Percentiles rank a stretch among this genome's conserved stretches.
phyloP scores from a whole-genome alignment of 2,329 filamentous ascomycete genomes.

The Hymenoscyphus salicellus region DNA sequence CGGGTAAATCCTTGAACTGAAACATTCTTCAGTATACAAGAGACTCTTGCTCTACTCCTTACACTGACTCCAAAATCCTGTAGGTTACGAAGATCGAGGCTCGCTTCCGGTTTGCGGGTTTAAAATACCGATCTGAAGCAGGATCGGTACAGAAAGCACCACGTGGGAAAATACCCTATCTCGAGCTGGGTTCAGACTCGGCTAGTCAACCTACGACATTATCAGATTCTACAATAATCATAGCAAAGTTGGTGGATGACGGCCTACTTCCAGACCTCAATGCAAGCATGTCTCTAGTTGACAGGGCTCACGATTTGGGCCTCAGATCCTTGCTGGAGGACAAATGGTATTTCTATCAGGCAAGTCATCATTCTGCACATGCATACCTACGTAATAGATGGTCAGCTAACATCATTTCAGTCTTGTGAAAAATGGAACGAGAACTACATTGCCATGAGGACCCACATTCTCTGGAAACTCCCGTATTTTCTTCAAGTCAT shows the following conservation, averaged over 20 bases:
- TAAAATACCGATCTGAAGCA: constrained; percentile 45
- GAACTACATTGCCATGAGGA: constrained; percentile 59
- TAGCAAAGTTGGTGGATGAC: constrained; percentile 42
- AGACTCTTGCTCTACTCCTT: too few relatives aligned
- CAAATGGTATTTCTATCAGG: constrained; percentile 56
- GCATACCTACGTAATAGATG: neutral
- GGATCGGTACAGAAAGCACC: constrained; percentile 49
- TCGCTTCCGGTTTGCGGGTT: constrained; percentile 52
- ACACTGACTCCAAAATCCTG: too few relatives aligned
- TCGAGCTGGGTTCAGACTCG: constrained; percentile 34
- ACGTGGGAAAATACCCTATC: constrained; percentile 59
- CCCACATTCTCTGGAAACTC: constrained; percentile 46
- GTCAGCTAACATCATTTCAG: constrained; percentile 28
- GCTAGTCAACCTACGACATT: constrained; percentile 29
- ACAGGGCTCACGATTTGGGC: constrained; percentile 49
- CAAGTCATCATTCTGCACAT: constrained; percentile 28
- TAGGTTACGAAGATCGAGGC: constrained; percentile 60
- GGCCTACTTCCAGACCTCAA: constrained; percentile 50
- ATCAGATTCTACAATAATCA: constrained; percentile 56
- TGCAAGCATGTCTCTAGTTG: constrained; percentile 37
- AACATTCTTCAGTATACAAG: too few relatives aligned
- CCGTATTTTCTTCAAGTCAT: constrained; percentile 52
- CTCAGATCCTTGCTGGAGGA: constrained; percentile 57
- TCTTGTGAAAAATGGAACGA: constrained; percentile 54
- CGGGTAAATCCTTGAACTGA: too few relatives aligned